A percentile compares a stretch with the other conserved stretches of the same genome.
Evolutionary conservation across 139 green algal species (phyloP).

Genomic region (Mesostigma viride): DNA sequence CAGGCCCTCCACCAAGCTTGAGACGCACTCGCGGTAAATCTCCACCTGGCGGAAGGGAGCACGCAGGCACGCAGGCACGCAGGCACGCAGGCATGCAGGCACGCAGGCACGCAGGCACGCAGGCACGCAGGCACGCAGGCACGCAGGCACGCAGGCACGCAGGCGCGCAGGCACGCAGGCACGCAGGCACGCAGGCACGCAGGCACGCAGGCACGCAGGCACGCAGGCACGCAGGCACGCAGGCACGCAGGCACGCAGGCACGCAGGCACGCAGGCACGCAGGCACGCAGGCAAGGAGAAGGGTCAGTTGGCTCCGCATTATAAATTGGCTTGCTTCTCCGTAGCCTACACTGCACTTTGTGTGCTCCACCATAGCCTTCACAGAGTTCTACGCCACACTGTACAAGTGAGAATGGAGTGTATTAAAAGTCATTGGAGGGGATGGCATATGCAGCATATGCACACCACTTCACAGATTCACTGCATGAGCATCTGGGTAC

Average conservation of each 20-base stretch:
- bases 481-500: no score
- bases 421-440: no score
- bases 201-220: conserved; percentile 12
- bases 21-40: conserved; percentile 52
- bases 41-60: conserved; percentile 67
- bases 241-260: not conserved
- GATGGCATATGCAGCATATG: no score
- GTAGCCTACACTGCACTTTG: no score
- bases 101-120: conserved; percentile 14
- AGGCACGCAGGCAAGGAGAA: not conserved
- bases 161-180: conserved; percentile 16
- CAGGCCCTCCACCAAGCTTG: not conserved
- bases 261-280: not conserved
- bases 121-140: conserved; percentile 18
- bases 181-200: conserved; percentile 12
- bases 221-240: not conserved
- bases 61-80: conserved; percentile 12
- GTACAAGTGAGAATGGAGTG: no score
- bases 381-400: no score
- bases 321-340: no score
- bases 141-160: conserved; percentile 17
- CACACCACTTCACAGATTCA: no score
- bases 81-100: conserved; percentile 16
- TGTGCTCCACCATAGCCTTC: no score
- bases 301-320: no score